A percentile compares a stretch with the other conserved stretches of the same genome.
Conservation (phyloP, 768 basidiomycete species). For the Cantharellus anzutake region DNA sequence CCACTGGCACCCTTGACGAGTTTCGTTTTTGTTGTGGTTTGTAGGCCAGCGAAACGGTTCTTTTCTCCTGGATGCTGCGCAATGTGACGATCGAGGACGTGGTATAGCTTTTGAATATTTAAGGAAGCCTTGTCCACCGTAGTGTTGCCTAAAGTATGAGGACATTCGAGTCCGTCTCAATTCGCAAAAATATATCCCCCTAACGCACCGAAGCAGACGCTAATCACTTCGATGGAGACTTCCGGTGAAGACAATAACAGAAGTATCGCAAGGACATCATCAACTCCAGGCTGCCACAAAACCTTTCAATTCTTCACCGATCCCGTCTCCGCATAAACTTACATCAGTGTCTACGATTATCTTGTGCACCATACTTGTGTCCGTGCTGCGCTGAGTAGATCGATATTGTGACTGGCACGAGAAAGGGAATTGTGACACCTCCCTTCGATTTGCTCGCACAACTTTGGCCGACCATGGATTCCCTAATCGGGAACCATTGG, state of each 20-base stretch:
- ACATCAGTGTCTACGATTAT: conserved; percentile 8
- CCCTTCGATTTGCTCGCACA: no score
- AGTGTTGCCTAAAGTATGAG: conserved; percentile 9
- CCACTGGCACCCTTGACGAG: conserved; percentile 12
- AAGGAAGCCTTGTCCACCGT: conserved; percentile 6
- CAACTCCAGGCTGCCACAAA: conserved; percentile 8
- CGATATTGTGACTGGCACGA: no score
- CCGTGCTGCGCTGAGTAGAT: no score
- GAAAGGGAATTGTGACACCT: no score
- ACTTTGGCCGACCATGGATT: no score
- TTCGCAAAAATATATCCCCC: background rate
- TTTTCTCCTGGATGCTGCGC: conserved; percentile 7
- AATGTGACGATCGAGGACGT: conserved; percentile 13
- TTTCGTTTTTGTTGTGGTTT: background rate
- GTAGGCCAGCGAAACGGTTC: conserved; percentile 5
- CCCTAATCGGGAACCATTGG: no score
- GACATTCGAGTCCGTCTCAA: background rate
- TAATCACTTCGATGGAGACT: conserved; percentile 6
- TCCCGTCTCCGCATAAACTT: background rate
- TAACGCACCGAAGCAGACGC: conserved; percentile 8
- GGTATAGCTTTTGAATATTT: conserved; percentile 17
- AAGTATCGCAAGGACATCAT: conserved; percentile 13
- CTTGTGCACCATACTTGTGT: conserved; percentile 3
- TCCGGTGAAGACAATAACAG: conserved; percentile 12
- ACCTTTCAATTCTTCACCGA: background rate